These are phyloP conservation scores for Detonula confervacea DNA, from an alignment of 352 stramenopile genomes.

Conservation along the genomic window DNA sequence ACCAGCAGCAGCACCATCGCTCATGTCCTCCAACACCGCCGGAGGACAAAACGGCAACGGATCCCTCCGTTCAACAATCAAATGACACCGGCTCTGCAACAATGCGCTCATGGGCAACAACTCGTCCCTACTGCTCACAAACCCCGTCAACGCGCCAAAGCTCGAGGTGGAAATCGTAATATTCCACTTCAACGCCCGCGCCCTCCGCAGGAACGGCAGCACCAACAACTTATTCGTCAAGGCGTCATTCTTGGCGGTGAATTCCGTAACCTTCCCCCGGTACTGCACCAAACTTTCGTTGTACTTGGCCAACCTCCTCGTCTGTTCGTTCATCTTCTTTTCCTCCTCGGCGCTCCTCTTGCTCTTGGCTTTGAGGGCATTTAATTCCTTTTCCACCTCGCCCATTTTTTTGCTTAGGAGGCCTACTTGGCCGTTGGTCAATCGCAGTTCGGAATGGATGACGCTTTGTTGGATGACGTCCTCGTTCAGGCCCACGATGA, in stretches of 20 bases:
- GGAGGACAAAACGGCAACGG: constrained; percentile 73
- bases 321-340: constrained; percentile 8
- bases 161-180: constrained; percentile 64
- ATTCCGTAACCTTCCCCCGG: constrained; percentile 55
- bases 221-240: constrained; percentile 60
- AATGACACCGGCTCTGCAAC: constrained; percentile 80
- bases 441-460: constrained; percentile 52
- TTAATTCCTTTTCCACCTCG: constrained; percentile 44
- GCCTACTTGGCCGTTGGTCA: constrained; percentile 59
- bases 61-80: constrained; percentile 80
- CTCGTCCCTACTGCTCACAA: constrained; percentile 54
- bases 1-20: constrained; percentile 20
- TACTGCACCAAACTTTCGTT: constrained; percentile 20
- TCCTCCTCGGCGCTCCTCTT: constrained; percentile 17
- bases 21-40: constrained; percentile 73
- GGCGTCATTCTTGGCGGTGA: constrained; percentile 37
- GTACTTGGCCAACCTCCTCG: constrained; percentile 21
- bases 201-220: constrained; percentile 74
- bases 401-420: constrained; percentile 50
- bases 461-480: constrained; percentile 67
- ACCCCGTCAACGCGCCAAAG: constrained; percentile 64
- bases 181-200: constrained; percentile 73
- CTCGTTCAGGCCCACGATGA: constrained; percentile 77
- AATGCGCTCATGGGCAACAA: constrained; percentile 76
- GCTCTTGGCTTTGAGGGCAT: constrained; percentile 3